These are phyloP conservation scores for Geotrichum cucujoidarum DNA, from an alignment of 1,139 yeast genomes.

Conservation along the genomic window DNA sequence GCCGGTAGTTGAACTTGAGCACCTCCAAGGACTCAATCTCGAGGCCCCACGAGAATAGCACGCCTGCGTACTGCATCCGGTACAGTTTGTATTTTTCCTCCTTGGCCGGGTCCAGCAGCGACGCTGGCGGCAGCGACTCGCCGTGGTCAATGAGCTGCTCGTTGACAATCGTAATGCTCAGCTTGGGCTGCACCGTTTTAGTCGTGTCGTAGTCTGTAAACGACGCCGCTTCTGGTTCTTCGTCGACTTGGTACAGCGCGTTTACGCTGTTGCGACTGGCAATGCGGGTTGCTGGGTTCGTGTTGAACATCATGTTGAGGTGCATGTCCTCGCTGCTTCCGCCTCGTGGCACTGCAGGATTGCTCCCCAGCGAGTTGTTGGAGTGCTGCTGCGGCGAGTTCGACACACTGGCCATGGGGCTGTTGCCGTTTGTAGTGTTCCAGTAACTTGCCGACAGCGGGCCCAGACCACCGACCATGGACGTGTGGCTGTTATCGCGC, in stretches of 20 bases:
- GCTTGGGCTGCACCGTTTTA: constrained; percentile 22
- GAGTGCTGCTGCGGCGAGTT: constrained; percentile 13
- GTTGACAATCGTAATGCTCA: constrained; percentile 50
- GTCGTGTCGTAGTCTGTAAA: constrained; percentile 1
- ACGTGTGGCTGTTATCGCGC: constrained; percentile 12
- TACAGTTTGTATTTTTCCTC: constrained; percentile 47
- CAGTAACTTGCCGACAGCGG: constrained; percentile 6
- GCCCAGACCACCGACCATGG: constrained; percentile 6
- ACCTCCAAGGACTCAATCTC: constrained; percentile 73
- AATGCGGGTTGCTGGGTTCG: constrained; percentile 21
- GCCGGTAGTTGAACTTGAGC: constrained; percentile 57
- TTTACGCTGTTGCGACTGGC: constrained; percentile 25
- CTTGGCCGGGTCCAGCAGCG: constrained; percentile 48
- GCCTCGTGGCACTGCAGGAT: too few species aligned
- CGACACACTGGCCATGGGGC: constrained; percentile 15
- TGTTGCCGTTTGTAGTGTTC: constrained; percentile 5
- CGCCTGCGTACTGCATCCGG: constrained; percentile 72
- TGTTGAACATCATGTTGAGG: constrained; percentile 20
- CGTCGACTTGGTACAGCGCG: too few species aligned
- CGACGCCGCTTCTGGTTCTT: background rate
- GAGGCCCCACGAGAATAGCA: constrained; percentile 77
- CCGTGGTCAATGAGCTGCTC: constrained; percentile 52
- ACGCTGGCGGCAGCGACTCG: constrained; percentile 26
- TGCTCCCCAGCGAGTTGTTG: constrained; percentile 3
- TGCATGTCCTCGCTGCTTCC: constrained; percentile 18